Percentiles rank a stretch among this genome's conserved stretches.
phyloP scores from a whole-genome alignment of 805 yeast genomes.

The Komagataella populi region DNA sequence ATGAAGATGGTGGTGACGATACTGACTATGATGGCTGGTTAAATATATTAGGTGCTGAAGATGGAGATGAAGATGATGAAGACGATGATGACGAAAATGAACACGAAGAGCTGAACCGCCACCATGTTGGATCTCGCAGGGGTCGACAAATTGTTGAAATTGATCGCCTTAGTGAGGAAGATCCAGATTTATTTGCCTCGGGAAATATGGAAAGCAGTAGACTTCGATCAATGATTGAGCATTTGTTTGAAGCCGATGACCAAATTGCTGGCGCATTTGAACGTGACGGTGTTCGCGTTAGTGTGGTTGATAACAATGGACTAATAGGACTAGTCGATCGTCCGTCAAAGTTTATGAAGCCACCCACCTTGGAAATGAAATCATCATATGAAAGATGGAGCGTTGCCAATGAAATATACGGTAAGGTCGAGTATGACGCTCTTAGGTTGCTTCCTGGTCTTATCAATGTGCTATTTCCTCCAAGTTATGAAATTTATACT shows the following conservation, averaged over 20 bases:
- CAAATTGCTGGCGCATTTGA: background rate
- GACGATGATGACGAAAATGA: slow-evolving; percentile 20
- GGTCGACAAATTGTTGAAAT: background rate
- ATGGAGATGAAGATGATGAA: slow-evolving; percentile 14
- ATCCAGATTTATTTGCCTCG: background rate
- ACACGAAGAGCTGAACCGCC: slow-evolving; percentile 14
- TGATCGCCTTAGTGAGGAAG: background rate
- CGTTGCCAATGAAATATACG: slow-evolving; percentile 38
- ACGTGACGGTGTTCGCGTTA: background rate
- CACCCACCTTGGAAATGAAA: slow-evolving; percentile 1
- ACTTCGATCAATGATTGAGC: background rate
- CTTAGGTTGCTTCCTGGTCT: slow-evolving; percentile 25
- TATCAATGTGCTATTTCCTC: slow-evolving; percentile 31
- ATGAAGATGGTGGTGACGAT: background rate
- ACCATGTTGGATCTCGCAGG: background rate
- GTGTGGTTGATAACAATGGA: background rate
- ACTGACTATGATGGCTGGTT: background rate
- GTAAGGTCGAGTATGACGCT: slow-evolving; percentile 18
- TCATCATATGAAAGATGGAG: slow-evolving; percentile 61
- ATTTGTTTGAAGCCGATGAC: background rate
- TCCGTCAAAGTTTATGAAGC: background rate
- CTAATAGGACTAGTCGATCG: background rate
- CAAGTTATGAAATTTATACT: slow-evolving; percentile 25
- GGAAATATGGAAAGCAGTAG: background rate
- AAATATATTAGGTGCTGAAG: slow-evolving; percentile 5